Evolutionary conservation across 2,329 filamentous ascomycete species (phyloP).

Genomic region (Coleophoma crateriformis): DNA sequence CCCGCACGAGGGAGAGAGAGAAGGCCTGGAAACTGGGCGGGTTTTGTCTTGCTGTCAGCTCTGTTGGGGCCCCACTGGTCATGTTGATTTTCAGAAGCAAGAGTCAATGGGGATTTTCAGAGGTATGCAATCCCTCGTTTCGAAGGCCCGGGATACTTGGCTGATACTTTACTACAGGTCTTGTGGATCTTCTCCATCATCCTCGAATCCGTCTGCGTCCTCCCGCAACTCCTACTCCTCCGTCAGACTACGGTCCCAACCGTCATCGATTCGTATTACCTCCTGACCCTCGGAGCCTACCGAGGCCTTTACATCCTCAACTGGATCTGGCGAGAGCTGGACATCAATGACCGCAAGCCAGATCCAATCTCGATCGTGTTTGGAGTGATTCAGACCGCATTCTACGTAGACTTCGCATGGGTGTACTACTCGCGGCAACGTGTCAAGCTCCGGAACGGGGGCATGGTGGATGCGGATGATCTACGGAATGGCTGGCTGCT

Average conservation of each 20-base stretch:
- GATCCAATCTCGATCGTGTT: slow-evolving; percentile 77
- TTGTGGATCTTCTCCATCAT: slow-evolving; percentile 87
- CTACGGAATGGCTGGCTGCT: slow-evolving; percentile 81
- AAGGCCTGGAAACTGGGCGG: slow-evolving; percentile 88
- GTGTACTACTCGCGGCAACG: slow-evolving; percentile 92
- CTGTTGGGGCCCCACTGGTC: slow-evolving; percentile 65
- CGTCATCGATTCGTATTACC: slow-evolving; percentile 95
- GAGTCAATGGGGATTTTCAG: slow-evolving; percentile 39
- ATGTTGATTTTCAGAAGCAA: slow-evolving; percentile 60
- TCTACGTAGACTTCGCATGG: slow-evolving; percentile 94
- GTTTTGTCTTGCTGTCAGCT: slow-evolving; percentile 58
- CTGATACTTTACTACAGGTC: slow-evolving; percentile 44
- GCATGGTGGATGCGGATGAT: slow-evolving; percentile 86
- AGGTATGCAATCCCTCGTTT: slow-evolving; percentile 29
- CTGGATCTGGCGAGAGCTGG: slow-evolving; percentile 70
- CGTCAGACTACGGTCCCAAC: slow-evolving; percentile 94
- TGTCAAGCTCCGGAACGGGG: slow-evolving; percentile 85
- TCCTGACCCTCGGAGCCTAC: slow-evolving; percentile 81
- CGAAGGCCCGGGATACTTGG: neutral
- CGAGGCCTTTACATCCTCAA: slow-evolving; percentile 86
- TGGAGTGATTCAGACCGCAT: slow-evolving; percentile 79
- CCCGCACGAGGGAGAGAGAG: slow-evolving; percentile 84
- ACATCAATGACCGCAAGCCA: slow-evolving; percentile 53
- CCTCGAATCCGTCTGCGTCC: slow-evolving; percentile 83
- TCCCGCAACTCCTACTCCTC: slow-evolving; percentile 86